Conservation (phyloP, 2,329 filamentous ascomycete species). For the Epichloe bromicola region DNA sequence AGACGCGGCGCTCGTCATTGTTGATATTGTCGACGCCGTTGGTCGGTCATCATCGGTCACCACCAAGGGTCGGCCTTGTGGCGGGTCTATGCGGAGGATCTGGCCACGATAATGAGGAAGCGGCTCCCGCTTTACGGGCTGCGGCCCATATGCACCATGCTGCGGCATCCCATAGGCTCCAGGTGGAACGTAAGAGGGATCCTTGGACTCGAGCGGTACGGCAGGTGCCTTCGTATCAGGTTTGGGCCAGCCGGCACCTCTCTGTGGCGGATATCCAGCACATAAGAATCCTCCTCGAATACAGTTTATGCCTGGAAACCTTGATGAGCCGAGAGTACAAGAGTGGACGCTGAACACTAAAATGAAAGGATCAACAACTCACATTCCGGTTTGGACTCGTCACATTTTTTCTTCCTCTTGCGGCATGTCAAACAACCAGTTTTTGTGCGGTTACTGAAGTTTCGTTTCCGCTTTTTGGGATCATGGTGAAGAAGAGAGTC, state of each 20-base stretch:
- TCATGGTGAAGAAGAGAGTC: conserved; percentile 42
- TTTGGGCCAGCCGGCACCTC: conserved; percentile 62
- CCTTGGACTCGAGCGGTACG: conserved; percentile 74
- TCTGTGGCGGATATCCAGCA: conserved; percentile 75
- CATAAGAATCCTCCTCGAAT: conserved; percentile 81
- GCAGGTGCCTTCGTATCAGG: conserved; percentile 54
- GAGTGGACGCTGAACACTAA: background rate
- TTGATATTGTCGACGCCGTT: conserved; percentile 47
- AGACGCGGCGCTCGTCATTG: conserved; percentile 40
- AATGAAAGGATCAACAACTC: conserved; percentile 25
- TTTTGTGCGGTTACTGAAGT: conserved; percentile 92
- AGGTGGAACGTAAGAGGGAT: conserved; percentile 48
- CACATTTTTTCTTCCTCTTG: conserved; percentile 92
- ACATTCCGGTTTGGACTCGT: conserved; percentile 90
- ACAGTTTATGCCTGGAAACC: conserved; percentile 65
- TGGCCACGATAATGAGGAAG: conserved; percentile 49
- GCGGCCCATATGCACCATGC: conserved; percentile 24
- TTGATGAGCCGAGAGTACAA: background rate
- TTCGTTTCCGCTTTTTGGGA: conserved; percentile 58
- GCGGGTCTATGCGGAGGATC: conserved; percentile 48
- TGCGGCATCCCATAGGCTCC: conserved; percentile 51
- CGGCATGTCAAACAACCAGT: conserved; percentile 90
- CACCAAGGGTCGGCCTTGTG: conserved; percentile 41
- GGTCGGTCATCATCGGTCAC: conserved; percentile 42
- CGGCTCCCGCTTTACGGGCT: conserved; percentile 39